Conservation (phyloP, 1,139 yeast species). For the Diutina neorugosa region DNA sequence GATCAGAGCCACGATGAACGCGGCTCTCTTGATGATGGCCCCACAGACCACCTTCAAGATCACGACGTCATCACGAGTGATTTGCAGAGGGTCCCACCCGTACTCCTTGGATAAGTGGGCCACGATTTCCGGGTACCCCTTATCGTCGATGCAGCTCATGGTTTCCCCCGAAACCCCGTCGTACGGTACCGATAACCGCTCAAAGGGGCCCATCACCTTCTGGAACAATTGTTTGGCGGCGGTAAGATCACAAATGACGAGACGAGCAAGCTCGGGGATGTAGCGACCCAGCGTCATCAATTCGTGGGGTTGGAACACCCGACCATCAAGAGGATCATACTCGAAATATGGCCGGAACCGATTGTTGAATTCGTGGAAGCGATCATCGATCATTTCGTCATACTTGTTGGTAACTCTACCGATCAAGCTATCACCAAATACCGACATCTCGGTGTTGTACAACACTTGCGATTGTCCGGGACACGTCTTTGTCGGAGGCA, state of each 20-base stretch:
- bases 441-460: constrained; percentile 28
- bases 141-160: constrained; percentile 26
- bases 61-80: constrained; percentile 16
- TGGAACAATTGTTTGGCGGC: constrained; percentile 6
- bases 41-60: constrained; percentile 18
- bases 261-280: constrained; percentile 39
- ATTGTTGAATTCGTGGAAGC: constrained; percentile 13
- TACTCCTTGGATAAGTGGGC: constrained; percentile 13
- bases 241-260: constrained; percentile 25
- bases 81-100: constrained; percentile 12
- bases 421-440: constrained; percentile 26
- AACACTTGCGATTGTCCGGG: constrained; percentile 15
- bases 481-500: constrained; percentile 15
- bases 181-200: constrained; percentile 10
- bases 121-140: constrained; percentile 14
- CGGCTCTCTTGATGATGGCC: constrained; percentile 25
- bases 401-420: constrained; percentile 22
- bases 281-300: constrained; percentile 45
- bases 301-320: constrained; percentile 43
- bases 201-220: not conserved
- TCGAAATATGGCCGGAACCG: constrained; percentile 23
- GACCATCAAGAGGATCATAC: constrained; percentile 17
- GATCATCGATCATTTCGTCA: constrained; percentile 24
- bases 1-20: constrained; percentile 27
- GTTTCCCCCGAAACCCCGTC: constrained; percentile 31